Evolutionary conservation across 148 eudicot species (phyloP).

Genomic region (Camellia japonica): DNA sequence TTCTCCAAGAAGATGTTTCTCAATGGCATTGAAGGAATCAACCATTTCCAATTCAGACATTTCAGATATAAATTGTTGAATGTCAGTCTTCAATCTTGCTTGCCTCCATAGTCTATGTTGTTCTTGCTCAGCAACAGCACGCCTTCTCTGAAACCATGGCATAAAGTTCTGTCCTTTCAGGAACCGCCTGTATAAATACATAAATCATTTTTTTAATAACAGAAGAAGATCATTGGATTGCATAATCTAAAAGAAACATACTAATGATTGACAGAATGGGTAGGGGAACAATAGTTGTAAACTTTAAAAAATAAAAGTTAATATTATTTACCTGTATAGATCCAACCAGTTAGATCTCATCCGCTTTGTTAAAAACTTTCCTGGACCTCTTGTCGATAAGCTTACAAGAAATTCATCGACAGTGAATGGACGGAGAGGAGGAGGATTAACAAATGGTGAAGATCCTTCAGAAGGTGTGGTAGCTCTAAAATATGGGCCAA

Average conservation of each 20-base stretch:
- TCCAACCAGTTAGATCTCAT: conserved; percentile 96
- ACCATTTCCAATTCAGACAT: conserved; percentile 85
- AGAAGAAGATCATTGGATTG: background rate
- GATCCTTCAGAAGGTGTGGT: conserved; percentile 86
- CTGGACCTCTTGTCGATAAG: conserved; percentile 92
- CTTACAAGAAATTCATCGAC: conserved; percentile 70
- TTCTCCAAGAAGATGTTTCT: conserved; percentile 77
- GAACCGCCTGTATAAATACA: conserved; percentile 58
- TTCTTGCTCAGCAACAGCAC: conserved; percentile 84
- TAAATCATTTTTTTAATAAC: conserved; percentile 9
- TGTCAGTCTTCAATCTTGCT: conserved; percentile 79
- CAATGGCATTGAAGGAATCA: conserved; percentile 86
- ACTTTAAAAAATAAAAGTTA: background rate
- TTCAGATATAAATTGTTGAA: conserved; percentile 53
- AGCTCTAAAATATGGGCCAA: conserved; percentile 85
- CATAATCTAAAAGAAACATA: conserved; percentile 5
- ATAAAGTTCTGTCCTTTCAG: conserved; percentile 73
- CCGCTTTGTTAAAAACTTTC: conserved; percentile 87
- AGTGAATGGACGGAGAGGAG: conserved; percentile 64
- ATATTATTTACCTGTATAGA: conserved; percentile 61
- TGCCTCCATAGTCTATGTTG: conserved; percentile 81
- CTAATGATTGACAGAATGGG: background rate
- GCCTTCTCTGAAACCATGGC: conserved; percentile 89
- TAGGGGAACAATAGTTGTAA: background rate
- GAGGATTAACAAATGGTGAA: conserved; percentile 89